A percentile compares a stretch with the other conserved stretches of the same genome.
Conservation (phyloP, 2,329 filamentous ascomycete species). For the Monilinia fructigena region DNA sequence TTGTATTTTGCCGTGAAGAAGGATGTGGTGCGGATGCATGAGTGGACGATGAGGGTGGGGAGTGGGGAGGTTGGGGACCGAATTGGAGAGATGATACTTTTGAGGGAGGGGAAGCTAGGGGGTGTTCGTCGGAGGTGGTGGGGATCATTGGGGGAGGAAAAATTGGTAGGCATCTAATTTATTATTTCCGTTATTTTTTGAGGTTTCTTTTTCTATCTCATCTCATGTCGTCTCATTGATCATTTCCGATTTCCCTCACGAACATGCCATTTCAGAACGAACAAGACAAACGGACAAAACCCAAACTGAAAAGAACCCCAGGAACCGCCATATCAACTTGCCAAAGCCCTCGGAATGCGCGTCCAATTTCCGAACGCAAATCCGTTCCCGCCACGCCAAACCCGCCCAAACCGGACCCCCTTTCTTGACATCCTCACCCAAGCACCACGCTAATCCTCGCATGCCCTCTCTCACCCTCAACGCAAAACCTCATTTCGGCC, state of each 20-base stretch:
- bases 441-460: not conserved
- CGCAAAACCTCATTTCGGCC: not conserved
- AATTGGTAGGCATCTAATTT: not conserved
- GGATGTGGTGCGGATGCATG: conserved; percentile 9
- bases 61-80: not conserved
- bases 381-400: not conserved
- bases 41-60: conserved; percentile 7
- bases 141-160: conserved; percentile 10
- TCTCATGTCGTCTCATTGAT: too few relatives aligned
- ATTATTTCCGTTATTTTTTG: not conserved
- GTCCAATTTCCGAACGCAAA: not conserved
- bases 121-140: not conserved
- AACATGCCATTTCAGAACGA: not conserved
- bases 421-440: not conserved
- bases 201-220: too few relatives aligned
- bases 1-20: conserved; percentile 14
- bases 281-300: not conserved
- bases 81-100: not conserved
- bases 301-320: not conserved
- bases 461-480: not conserved
- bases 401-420: accelerated
- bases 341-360: conserved; percentile 6
- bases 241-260: too few relatives aligned
- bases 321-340: conserved; percentile 5
- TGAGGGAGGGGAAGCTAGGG: not conserved